A percentile compares a stretch with the other conserved stretches of the same genome.
Evolutionary conservation across 306 rosid genomes (phyloP).

Genomic region (peach (Prunus persica)): DNA sequence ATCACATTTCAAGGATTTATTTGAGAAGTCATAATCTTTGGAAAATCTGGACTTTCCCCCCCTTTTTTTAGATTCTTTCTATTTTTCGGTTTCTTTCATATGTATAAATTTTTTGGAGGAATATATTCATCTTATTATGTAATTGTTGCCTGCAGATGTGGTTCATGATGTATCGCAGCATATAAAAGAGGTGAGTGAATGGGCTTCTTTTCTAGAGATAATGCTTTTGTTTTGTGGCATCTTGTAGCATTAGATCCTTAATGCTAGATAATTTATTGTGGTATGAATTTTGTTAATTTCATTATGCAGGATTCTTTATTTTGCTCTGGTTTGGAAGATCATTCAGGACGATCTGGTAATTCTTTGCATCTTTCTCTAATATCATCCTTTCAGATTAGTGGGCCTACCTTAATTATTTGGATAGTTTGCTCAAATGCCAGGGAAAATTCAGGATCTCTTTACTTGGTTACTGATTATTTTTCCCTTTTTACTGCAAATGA

Average conservation of each 20-base stretch:
- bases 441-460: background rate
- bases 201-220: background rate
- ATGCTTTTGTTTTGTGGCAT: slow-evolving; percentile 13
- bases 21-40: background rate
- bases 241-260: background rate
- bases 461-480: no score
- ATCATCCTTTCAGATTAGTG: background rate
- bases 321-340: slow-evolving; percentile 59
- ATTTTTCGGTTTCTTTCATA: background rate
- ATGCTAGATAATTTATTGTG: background rate
- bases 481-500: no score
- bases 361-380: slow-evolving; percentile 10
- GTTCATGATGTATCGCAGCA: slow-evolving; percentile 48
- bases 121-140: background rate
- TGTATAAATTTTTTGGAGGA: background rate
- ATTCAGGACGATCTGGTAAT: slow-evolving; percentile 62
- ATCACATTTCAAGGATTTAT: background rate
- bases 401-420: slow-evolving; percentile 2
- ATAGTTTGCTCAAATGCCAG: background rate
- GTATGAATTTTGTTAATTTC: slow-evolving; percentile 22
- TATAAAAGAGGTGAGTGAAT: slow-evolving; percentile 53
- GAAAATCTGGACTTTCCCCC: background rate
- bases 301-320: slow-evolving; percentile 60
- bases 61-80: background rate
- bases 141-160: slow-evolving; percentile 46